These are phyloP conservation scores for Claviceps spartinae DNA, from an alignment of 2,329 filamentous ascomycete species.

Conservation along the genomic window DNA sequence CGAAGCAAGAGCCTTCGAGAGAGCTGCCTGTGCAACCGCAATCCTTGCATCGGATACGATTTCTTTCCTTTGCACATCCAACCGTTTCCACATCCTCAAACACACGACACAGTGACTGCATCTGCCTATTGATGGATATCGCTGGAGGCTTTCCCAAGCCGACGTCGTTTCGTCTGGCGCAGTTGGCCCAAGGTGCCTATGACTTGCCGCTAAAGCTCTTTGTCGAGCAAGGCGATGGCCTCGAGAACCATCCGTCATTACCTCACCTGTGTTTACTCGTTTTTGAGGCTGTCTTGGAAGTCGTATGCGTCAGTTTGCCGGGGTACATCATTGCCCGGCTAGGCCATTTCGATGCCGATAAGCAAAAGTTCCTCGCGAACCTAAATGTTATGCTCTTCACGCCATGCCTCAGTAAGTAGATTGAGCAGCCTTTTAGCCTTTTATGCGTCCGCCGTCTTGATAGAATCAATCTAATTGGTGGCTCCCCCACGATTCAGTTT, in stretches of 20 bases:
- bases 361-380: conserved; percentile 93
- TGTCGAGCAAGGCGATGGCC: conserved; percentile 18
- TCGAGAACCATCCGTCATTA: conserved; percentile 50
- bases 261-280: conserved; percentile 65
- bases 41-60: not conserved
- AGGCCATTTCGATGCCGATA: conserved; percentile 88
- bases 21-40: not conserved
- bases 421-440: not conserved
- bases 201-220: conserved; percentile 29
- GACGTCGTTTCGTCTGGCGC: conserved; percentile 30
- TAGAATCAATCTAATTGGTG: not conserved
- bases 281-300: conserved; percentile 88
- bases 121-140: conserved; percentile 19
- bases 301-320: conserved; percentile 86
- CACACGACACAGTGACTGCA: not conserved
- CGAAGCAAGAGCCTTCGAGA: not conserved
- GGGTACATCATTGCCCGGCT: conserved; percentile 84
- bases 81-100: not conserved
- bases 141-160: conserved; percentile 26
- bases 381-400: conserved; percentile 95
- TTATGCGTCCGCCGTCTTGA: too few relatives aligned
- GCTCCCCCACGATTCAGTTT: conserved; percentile 43
- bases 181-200: conserved; percentile 24
- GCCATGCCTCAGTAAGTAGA: conserved; percentile 71
- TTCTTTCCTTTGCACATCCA: not conserved